phyloP scores from a whole-genome alignment of 352 stramenopile species.

The Pythium myriotylum region DNA sequence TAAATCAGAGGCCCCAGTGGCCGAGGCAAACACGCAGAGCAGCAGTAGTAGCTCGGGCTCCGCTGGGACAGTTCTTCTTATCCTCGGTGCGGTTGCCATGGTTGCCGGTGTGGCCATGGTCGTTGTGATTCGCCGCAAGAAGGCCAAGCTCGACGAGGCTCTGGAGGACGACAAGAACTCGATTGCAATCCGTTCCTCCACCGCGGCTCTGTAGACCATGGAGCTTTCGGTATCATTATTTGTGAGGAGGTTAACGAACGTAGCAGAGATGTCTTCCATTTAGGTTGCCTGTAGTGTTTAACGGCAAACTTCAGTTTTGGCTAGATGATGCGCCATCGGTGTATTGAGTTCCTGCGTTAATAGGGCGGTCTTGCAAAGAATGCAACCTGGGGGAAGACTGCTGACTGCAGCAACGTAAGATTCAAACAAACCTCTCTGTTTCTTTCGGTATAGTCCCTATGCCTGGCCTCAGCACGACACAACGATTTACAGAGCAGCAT shows the following conservation, averaged over 20 bases:
- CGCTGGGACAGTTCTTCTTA: constrained; percentile 9
- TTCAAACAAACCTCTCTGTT: too few relatives aligned
- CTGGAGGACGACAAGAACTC: constrained; percentile 35
- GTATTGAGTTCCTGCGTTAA: constrained; percentile 5
- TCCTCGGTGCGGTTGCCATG: constrained; percentile 22
- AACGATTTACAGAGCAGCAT: not conserved
- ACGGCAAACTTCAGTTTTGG: constrained; percentile 11
- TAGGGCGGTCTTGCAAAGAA: not conserved
- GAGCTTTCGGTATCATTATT: not conserved
- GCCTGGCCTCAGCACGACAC: too few relatives aligned
- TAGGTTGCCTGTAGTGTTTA: constrained; percentile 3
- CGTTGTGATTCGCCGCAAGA: constrained; percentile 37
- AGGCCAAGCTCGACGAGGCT: constrained; percentile 30
- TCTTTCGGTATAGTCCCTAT: too few relatives aligned
- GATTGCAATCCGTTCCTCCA: constrained; percentile 20
- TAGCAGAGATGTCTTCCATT: constrained; percentile 3
- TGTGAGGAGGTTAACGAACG: not conserved
- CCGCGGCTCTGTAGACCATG: constrained; percentile 24
- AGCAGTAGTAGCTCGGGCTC: not conserved
- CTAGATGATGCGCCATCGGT: too few relatives aligned
- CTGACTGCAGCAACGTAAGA: too few relatives aligned
- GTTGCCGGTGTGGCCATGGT: constrained; percentile 30
- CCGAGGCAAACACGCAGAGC: constrained; percentile 26
- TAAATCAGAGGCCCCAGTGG: constrained; percentile 7
- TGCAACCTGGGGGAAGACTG: not conserved